phyloP scores from a whole-genome alignment of 495 filamentous ascomycete genomes.

The Melanomma pulvis-pyrius region DNA sequence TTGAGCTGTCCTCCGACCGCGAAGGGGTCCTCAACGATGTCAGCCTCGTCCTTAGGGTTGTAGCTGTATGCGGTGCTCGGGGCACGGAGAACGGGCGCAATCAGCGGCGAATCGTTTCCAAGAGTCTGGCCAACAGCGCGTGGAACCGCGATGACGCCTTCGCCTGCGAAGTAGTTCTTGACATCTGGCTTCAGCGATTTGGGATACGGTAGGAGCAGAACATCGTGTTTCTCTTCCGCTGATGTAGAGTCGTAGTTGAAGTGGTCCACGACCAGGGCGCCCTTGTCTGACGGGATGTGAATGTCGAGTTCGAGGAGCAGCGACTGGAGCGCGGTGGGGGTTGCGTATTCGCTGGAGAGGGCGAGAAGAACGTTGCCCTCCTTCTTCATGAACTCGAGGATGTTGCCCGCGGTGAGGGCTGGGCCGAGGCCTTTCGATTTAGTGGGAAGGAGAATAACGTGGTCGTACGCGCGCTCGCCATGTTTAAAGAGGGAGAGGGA shows the following conservation, averaged over 20 bases:
- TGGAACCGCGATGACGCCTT: constrained; percentile 76
- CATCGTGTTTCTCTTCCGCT: constrained; percentile 81
- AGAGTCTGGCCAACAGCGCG: constrained; percentile 77
- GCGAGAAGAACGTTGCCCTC: constrained; percentile 89
- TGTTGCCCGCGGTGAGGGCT: constrained; percentile 76
- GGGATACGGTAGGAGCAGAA: constrained; percentile 73
- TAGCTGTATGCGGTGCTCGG: constrained; percentile 86
- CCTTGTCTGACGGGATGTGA: constrained; percentile 81
- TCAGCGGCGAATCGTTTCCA: constrained; percentile 69
- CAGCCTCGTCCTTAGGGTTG: constrained; percentile 85
- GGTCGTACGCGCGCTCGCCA: constrained; percentile 88
- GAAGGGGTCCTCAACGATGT: constrained; percentile 76
- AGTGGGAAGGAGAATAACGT: constrained; percentile 81
- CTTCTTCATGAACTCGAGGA: constrained; percentile 88
- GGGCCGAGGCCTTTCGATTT: constrained; percentile 92
- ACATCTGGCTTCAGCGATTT: constrained; percentile 64
- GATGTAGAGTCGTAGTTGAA: constrained; percentile 85
- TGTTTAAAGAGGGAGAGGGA: constrained; percentile 79
- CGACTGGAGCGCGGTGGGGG: constrained; percentile 77
- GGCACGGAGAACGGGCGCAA: constrained; percentile 80
- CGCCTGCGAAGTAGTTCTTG: constrained; percentile 77
- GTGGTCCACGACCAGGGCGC: constrained; percentile 85
- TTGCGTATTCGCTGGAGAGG: constrained; percentile 73
- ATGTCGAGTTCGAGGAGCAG: constrained; percentile 91
- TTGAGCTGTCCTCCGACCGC: constrained; percentile 79